phyloP scores from a whole-genome alignment of 108 stramenopile species.

The Stephanodiscus minutulus region DNA sequence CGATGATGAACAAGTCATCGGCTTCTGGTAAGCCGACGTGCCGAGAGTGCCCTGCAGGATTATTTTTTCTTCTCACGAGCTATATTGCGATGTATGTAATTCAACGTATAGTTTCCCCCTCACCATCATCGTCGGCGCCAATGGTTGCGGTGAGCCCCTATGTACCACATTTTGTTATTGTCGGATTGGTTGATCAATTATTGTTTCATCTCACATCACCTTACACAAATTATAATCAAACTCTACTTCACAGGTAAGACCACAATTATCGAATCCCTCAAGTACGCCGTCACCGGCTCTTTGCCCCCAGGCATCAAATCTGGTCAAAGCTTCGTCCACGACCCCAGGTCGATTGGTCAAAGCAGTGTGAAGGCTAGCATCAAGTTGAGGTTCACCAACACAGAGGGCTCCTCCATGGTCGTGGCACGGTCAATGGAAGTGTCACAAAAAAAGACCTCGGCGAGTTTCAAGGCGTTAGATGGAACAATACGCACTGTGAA shows the following conservation, averaged over 20 bases:
- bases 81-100: background rate
- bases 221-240: background rate
- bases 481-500: conserved; percentile 82
- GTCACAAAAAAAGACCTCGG: conserved; percentile 79
- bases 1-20: conserved; percentile 93
- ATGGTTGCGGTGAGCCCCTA: conserved; percentile 66
- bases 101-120: conserved; percentile 69
- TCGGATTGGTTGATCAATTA: background rate
- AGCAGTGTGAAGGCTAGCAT: conserved; percentile 78
- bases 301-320: conserved; percentile 92
- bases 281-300: conserved; percentile 94
- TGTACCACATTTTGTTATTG: background rate
- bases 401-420: conserved; percentile 81
- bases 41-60: background rate
- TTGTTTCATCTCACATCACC: background rate
- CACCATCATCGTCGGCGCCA: conserved; percentile 97
- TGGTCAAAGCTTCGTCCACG: conserved; percentile 94
- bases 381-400: conserved; percentile 89
- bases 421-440: conserved; percentile 92
- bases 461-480: conserved; percentile 91
- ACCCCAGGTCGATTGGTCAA: conserved; percentile 78
- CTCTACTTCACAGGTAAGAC: conserved; percentile 79
- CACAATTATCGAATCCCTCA: conserved; percentile 98
- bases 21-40: conserved; percentile 67
- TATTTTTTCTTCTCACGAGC: background rate